These are phyloP conservation scores for Drechslerella stenobrocha DNA, from an alignment of 2,329 filamentous ascomycete species.

Conservation along the genomic window DNA sequence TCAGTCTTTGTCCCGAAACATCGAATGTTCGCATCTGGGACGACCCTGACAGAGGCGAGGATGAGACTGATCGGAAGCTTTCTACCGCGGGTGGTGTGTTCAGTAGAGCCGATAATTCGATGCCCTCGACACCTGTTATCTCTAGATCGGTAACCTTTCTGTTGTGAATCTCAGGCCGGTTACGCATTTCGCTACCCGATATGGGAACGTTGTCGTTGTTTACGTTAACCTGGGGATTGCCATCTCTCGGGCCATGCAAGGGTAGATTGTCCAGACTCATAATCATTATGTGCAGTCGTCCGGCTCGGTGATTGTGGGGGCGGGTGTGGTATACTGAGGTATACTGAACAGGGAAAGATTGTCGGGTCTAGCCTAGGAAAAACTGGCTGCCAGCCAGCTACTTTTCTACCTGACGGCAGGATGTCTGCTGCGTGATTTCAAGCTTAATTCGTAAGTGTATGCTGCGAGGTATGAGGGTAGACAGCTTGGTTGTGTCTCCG, in stretches of 20 bases:
- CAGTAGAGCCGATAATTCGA: slow-evolving; percentile 5
- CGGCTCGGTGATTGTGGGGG: not conserved
- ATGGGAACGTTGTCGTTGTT: not conserved
- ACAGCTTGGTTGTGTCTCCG: too few relatives aligned
- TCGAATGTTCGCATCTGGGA: not conserved
- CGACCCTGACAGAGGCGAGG: not conserved
- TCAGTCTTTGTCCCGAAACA: not conserved
- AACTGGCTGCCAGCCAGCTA: too few relatives aligned
- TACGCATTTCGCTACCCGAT: not conserved
- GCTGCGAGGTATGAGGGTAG: too few relatives aligned
- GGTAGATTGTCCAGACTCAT: not conserved
- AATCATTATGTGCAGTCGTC: slow-evolving; percentile 4
- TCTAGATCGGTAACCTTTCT: not conserved
- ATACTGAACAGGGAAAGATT: too few relatives aligned
- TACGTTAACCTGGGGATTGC: not conserved
- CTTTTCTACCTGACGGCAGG: too few relatives aligned
- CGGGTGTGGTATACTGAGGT: not conserved
- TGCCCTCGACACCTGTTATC: slow-evolving; percentile 14
- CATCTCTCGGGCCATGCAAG: too few relatives aligned
- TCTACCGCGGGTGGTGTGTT: slow-evolving; percentile 8
- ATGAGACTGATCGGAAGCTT: not conserved
- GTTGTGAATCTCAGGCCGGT: not conserved
- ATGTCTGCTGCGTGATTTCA: too few relatives aligned
- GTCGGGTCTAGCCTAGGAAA: too few relatives aligned
- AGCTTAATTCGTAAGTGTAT: too few relatives aligned